These are phyloP conservation scores for Blastobotrys proliferans DNA, from an alignment of 1,139 yeast genomes.

Conservation along the genomic window DNA sequence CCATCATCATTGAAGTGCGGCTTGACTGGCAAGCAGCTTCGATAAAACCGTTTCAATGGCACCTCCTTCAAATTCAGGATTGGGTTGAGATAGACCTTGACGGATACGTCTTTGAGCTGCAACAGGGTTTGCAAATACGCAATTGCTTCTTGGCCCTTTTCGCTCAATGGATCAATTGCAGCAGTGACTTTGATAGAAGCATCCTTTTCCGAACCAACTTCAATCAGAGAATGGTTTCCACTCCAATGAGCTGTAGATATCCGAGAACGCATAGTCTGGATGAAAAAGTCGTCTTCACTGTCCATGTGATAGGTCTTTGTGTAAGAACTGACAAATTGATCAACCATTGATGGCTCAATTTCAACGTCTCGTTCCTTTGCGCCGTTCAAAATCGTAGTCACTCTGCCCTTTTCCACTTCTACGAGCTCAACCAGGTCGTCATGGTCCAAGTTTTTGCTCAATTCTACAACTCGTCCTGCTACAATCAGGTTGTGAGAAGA, in stretches of 20 bases:
- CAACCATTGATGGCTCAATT: not conserved
- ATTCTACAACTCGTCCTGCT: constrained; percentile 19
- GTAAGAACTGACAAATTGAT: constrained; percentile 21
- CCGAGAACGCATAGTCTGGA: constrained; percentile 15
- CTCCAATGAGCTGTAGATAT: constrained; percentile 21
- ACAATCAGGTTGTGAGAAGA: constrained; percentile 13
- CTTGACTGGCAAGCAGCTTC: constrained; percentile 41
- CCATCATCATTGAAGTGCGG: constrained; percentile 45
- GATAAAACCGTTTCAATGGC: constrained; percentile 58
- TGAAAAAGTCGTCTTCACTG: constrained; percentile 17
- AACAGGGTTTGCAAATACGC: constrained; percentile 47
- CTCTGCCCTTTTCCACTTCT: constrained; percentile 28
- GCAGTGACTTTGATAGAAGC: constrained; percentile 47
- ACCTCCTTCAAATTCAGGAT: constrained; percentile 39
- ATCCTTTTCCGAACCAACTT: constrained; percentile 20
- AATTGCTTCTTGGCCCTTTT: constrained; percentile 59
- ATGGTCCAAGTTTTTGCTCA: constrained; percentile 3
- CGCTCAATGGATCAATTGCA: constrained; percentile 68
- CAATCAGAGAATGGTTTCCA: constrained; percentile 19
- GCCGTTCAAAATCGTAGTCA: constrained; percentile 22
- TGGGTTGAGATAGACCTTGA: constrained; percentile 62
- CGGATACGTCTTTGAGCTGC: constrained; percentile 37
- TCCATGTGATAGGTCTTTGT: constrained; percentile 21
- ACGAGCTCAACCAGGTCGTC: constrained; percentile 23
- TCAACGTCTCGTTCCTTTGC: constrained; percentile 7